Conservation (phyloP, 2,329 filamentous ascomycete genomes). For the Clarireedia monteithiana region DNA sequence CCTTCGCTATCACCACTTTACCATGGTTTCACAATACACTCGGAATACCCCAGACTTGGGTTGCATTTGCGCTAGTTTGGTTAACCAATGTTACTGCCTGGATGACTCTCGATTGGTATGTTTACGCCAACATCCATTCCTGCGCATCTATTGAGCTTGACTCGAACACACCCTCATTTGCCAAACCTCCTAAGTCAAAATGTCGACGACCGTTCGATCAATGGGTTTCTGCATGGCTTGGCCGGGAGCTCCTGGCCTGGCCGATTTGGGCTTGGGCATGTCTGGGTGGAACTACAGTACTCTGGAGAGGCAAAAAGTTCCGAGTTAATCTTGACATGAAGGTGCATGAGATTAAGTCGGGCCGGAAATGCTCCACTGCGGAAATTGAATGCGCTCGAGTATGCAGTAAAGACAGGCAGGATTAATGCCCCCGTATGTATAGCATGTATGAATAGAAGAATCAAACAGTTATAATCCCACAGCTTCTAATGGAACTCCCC, state of each 20-base stretch:
- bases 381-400: constrained; percentile 14
- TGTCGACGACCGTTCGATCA: constrained; percentile 50
- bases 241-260: constrained; percentile 71
- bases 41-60: constrained; percentile 58
- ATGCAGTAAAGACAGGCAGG: constrained; percentile 23
- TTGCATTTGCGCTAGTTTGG: constrained; percentile 59
- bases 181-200: constrained; percentile 50
- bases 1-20: constrained; percentile 70
- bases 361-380: constrained; percentile 5
- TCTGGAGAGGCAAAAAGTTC: constrained; percentile 80
- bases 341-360: constrained; percentile 46
- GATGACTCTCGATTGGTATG: constrained; percentile 66
- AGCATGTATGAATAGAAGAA: too few species aligned
- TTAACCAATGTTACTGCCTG: constrained; percentile 55
- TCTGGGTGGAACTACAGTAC: constrained; percentile 76
- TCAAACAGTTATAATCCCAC: too few species aligned
- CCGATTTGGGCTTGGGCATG: constrained; percentile 91
- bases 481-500: too few species aligned
- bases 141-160: constrained; percentile 64
- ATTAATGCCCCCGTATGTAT: not conserved
- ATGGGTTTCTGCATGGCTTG: constrained; percentile 80
- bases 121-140: constrained; percentile 69
- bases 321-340: constrained; percentile 78
- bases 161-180: constrained; percentile 67
- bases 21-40: constrained; percentile 50